phyloP scores from a whole-genome alignment of 176 grass and related monocot genomes.

The Lolium multiflorum region DNA sequence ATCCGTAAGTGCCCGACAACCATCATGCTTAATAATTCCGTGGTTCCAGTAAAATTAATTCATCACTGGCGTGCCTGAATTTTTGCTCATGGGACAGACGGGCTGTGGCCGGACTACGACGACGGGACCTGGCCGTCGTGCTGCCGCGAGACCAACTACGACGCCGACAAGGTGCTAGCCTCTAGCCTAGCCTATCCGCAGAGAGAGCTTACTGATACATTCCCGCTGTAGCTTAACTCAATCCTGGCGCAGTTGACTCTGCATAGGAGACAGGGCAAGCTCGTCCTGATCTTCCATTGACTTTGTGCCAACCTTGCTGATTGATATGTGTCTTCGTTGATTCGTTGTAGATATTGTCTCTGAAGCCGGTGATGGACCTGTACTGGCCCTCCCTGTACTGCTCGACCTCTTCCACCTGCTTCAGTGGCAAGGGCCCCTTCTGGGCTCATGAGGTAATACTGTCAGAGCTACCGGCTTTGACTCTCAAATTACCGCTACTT shows the following conservation, averaged over 20 bases:
- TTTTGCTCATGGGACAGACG: constrained; percentile 35
- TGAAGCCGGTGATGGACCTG: constrained; percentile 35
- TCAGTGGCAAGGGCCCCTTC: constrained; percentile 58
- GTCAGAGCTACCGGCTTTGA: neutral
- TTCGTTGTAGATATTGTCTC: constrained; percentile 41
- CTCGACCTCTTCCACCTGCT: constrained; percentile 52
- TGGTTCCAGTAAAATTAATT: neutral
- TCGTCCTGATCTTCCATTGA: neutral
- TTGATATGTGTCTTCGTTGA: neutral
- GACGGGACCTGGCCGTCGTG: constrained; percentile 62
- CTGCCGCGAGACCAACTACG: constrained; percentile 56
- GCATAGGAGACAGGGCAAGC: neutral
- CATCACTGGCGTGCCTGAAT: neutral
- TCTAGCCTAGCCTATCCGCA: neutral
- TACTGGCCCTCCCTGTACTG: constrained; percentile 69
- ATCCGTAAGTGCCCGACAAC: constrained; percentile 67
- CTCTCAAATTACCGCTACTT: neutral
- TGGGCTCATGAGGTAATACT: constrained; percentile 63
- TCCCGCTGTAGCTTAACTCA: neutral
- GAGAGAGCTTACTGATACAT: neutral
- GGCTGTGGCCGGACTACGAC: constrained; percentile 65
- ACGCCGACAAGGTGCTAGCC: constrained; percentile 50
- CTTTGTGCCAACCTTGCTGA: neutral
- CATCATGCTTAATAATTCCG: neutral
- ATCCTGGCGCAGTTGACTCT: neutral